Evolutionary conservation across 208 protist genomes (phyloP), one percentile per base, ranked within the genome.

Genomic region (Acanthamoeba royreba): DNA sequence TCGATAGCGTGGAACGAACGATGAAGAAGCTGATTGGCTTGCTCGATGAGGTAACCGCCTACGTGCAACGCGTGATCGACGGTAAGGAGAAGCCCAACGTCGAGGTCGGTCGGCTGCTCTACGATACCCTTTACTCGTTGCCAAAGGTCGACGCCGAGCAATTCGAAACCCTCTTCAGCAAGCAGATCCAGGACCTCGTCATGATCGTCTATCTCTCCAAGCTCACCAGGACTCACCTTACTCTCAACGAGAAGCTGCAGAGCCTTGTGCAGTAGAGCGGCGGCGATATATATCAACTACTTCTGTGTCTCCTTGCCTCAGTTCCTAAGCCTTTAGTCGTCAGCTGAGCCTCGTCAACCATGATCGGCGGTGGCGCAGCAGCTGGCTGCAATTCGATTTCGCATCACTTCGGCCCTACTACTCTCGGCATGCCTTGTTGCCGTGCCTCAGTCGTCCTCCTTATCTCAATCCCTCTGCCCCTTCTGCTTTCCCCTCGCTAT

Each of bases 191-290:
- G 95, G 96, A 97, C 74, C 74, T 97, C 42, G 77, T 97, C 9
- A 96, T 97, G 94, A 93, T 97, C 47, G 95, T 96, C 53, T 97
- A 97, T 53, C 93, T 97, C 25, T 83, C 96, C 9, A 96, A 95
- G 69, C 87, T 97, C 47, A 96, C 96, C 28, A 58, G 95, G 40
- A 95, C 95, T 43, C 96, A 97, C 88, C 81, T 97, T n/a, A 94
- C 96, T 38, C 61, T 97, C 9, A 92, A 95, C 40, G 94, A 96
- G 31, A 96, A 96, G 49, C 83, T 97, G 28, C 95, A 96, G 46
- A 95, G 31, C 31, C 46, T 92, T 9, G 42, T 83, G 9, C 72
- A 83, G 72, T 83, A 31, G 33, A 69, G n/a, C n/a, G n/a, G n/a
- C n/a, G n/a, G n/a, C n/a, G n/a, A n/a, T n/a, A n/a, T n/a, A n/a